Base-by-base conservation (phyloP, 768 basidiomycete genomes). In the Boletus coccyginus region DNA sequence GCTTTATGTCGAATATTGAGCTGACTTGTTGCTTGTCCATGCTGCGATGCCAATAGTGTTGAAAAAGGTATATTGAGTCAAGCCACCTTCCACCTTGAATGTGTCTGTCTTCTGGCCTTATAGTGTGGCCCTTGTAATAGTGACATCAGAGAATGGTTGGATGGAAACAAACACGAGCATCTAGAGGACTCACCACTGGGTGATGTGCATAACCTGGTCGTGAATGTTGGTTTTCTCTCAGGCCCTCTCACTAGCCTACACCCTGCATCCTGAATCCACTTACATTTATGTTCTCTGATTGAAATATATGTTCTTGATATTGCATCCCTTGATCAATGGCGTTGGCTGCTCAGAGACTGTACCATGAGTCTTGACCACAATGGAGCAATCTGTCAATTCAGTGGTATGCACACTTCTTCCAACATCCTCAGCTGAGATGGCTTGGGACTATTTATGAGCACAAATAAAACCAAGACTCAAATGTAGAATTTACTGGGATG, bases 131-230 rank as follows among this genome's bases (percentile, higher is more conserved):
- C 56, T 63, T 14, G n/a, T 35, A 9, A 31, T 19, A 14, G 40
- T 27, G 5, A 35, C 10, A 13, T 62, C 42, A 52, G 42, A 14
- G 17, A 3, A 49, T 10, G 31, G 14, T 21, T 6, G 14, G 16
- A 39, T 3, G 14, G 27, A 19, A 39, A 42, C 19, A 7, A 42
- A 17, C 4, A 10, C 6, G 21, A 45, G 5, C 14, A 5, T 13
- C 33, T 13, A 36, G 4, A 36, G 17, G 16, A 43, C 62, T 62
- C 41, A 62, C 60, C 4, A 41, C n/a, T 16, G 50, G 4, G 9
- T 17, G 11, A 31, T 32, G 0, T 29, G 13, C 9, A 14, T 24
- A 11, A 5, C 19, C 7, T 11, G 17, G 36, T 41, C 42, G 38
- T 21, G 1, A n/a, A 17, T n/a, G 4, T 49, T 21, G 11, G 13